These are phyloP conservation scores for Tricholoma bakamatsutake DNA, from an alignment of 768 basidiomycete species.

Conservation along the genomic window DNA sequence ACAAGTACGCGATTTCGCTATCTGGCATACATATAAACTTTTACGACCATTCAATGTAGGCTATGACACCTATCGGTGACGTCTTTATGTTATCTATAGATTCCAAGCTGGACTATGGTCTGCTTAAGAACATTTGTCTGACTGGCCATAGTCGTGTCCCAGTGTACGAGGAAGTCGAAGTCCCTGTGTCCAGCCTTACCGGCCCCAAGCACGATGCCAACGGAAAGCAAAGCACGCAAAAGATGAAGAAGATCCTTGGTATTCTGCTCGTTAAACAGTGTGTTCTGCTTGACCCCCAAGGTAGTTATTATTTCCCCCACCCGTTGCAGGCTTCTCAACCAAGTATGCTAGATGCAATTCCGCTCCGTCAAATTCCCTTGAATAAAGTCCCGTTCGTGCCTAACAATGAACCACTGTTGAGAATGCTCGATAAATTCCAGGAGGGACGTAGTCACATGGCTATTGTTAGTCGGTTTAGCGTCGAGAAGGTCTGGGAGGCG, in stretches of 20 bases:
- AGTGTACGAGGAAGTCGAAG: conserved; percentile 72
- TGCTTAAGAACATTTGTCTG: conserved; percentile 66
- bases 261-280: conserved; percentile 88
- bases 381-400: conserved; percentile 87
- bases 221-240: conserved; percentile 31
- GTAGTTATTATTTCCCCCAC: conserved; percentile 24
- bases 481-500: conserved; percentile 40
- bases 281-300: conserved; percentile 77
- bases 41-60: conserved; percentile 28
- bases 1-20: conserved; percentile 35
- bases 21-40: neutral
- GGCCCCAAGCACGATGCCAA: conserved; percentile 8
- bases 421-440: conserved; percentile 84
- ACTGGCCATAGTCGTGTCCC: conserved; percentile 84
- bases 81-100: conserved; percentile 90
- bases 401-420: conserved; percentile 77
- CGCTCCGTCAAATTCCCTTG: conserved; percentile 75
- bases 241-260: conserved; percentile 79
- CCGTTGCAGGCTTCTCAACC: neutral
- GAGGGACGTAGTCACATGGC: conserved; percentile 92
- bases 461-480: conserved; percentile 74
- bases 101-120: conserved; percentile 74
- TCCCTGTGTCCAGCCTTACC: conserved; percentile 37
- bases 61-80: conserved; percentile 74
- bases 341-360: conserved; percentile 57